Percentiles rank a stretch among this genome's conserved stretches.
These are phyloP conservation scores for Chamaecyparis obtusa DNA, from an alignment of 75 land plant species.

Conservation along the genomic window DNA sequence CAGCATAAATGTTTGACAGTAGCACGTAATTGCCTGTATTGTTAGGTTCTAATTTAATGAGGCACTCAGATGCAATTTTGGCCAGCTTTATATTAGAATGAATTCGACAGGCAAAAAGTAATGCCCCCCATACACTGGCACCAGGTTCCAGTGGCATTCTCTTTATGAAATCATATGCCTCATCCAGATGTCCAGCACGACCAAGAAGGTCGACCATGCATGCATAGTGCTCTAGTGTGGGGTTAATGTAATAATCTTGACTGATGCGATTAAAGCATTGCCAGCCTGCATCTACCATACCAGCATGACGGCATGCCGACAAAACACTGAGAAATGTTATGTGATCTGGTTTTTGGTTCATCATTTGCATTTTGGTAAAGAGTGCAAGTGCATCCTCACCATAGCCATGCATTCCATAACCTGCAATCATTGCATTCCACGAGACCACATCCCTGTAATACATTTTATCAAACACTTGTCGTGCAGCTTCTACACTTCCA, in stretches of 20 bases:
- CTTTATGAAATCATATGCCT: slow-evolving; percentile 4
- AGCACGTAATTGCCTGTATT: background rate
- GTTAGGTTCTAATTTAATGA: background rate
- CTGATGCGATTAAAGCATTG: slow-evolving; percentile 5
- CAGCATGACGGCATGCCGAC: slow-evolving; percentile 15
- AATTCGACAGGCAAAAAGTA: slow-evolving; percentile 8
- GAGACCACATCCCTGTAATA: slow-evolving; percentile 17
- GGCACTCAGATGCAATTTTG: background rate
- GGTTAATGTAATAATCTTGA: background rate
- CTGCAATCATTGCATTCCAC: slow-evolving; percentile 22
- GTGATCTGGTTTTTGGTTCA: slow-evolving; percentile 16
- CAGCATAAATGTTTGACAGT: background rate
- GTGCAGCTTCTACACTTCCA: slow-evolving; percentile 21
- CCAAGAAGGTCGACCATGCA: slow-evolving; percentile 18
- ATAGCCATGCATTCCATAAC: slow-evolving; percentile 23
- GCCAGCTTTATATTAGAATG: background rate
- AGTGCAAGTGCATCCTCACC: slow-evolving; percentile 14
- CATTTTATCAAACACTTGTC: slow-evolving; percentile 19
- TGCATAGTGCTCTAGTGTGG: slow-evolving; percentile 12
- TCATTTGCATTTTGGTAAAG: slow-evolving; percentile 21
- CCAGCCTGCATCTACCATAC: slow-evolving; percentile 2
- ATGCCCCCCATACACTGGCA: background rate
- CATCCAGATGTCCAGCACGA: slow-evolving; percentile 13
- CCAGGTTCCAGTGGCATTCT: slow-evolving; percentile 10
- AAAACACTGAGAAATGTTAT: slow-evolving; percentile 3